A percentile compares a stretch with the other conserved stretches of the same genome.
Evolutionary conservation across 192 early-diverging fungal species (phyloP).

Genomic region (Rhizophagus prolifer): DNA sequence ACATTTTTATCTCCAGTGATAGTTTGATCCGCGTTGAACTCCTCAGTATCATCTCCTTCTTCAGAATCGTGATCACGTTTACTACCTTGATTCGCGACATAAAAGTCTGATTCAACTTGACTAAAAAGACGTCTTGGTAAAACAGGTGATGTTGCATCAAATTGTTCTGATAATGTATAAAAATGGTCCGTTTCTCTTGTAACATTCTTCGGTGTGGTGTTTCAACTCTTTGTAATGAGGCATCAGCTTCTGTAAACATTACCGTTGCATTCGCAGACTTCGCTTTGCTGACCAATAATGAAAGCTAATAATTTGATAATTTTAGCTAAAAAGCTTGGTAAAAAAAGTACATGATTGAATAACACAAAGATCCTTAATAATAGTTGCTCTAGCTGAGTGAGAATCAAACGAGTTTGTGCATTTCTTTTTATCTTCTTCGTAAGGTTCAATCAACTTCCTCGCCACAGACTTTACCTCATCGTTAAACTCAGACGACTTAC

Average conservation of each 20-base stretch:
- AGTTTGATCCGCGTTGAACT: slow-evolving; percentile 14
- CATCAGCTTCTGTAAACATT: background rate
- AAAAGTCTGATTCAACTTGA: background rate
- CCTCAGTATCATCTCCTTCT: slow-evolving; percentile 2
- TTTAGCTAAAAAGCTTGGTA: background rate
- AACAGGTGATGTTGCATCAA: background rate
- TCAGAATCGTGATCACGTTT: slow-evolving; percentile 2
- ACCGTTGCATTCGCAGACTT: background rate
- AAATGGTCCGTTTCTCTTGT: background rate
- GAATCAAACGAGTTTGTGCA: background rate
- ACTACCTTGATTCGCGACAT: background rate
- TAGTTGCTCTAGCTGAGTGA: background rate
- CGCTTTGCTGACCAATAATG: background rate
- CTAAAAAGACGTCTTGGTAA: background rate
- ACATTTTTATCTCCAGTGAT: slow-evolving; percentile 8
- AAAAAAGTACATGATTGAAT: background rate
- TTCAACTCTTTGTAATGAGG: background rate
- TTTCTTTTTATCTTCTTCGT: background rate
- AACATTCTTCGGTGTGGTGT: background rate
- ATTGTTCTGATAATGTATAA: slow-evolving; percentile 5
- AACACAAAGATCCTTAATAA: background rate
- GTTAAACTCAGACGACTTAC: background rate
- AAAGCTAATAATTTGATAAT: background rate
- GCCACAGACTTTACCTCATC: slow-evolving; percentile 2
- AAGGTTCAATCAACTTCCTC: slow-evolving; percentile 1